These are phyloP conservation scores for Centella asiatica DNA, from an alignment of 129 eudicot genomes.

Conservation along the genomic window DNA sequence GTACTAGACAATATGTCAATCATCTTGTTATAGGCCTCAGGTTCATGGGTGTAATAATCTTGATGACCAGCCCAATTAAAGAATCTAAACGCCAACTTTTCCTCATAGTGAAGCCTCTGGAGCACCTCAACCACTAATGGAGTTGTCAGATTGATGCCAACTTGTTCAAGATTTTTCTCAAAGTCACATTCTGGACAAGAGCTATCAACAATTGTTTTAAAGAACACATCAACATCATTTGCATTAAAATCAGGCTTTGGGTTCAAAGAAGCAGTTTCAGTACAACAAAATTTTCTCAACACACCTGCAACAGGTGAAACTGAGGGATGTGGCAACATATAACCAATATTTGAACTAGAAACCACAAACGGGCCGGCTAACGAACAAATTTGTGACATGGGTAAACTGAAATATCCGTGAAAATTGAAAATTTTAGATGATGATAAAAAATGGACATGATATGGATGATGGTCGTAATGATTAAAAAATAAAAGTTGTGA, in stretches of 20 bases:
- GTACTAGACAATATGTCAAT: slow-evolving; percentile 77
- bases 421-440: background rate
- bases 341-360: slow-evolving; percentile 6
- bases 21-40: slow-evolving; percentile 57
- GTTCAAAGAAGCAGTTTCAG: slow-evolving; percentile 19
- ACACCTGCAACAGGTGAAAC: background rate
- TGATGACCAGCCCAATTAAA: slow-evolving; percentile 81
- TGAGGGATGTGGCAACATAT: background rate
- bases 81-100: slow-evolving; percentile 73
- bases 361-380: background rate
- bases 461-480: background rate
- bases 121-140: slow-evolving; percentile 57
- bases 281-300: slow-evolving; percentile 16
- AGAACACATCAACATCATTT: slow-evolving; percentile 40
- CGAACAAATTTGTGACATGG: background rate
- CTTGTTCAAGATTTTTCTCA: slow-evolving; percentile 48
- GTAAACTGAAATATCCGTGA: slow-evolving; percentile 7
- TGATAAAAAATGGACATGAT: background rate
- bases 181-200: slow-evolving; percentile 32
- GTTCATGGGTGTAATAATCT: slow-evolving; percentile 64
- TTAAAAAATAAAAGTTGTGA: too few relatives aligned
- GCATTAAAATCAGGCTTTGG: slow-evolving; percentile 6
- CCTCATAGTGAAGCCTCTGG: slow-evolving; percentile 53
- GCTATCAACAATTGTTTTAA: slow-evolving; percentile 40
- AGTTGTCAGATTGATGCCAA: slow-evolving; percentile 42